A percentile compares a stretch with the other conserved stretches of the same genome.
These are phyloP conservation scores for Cryptococcus sp. DNA, from an alignment of 1,284 basidiomycete species.

Conservation along the genomic window DNA sequence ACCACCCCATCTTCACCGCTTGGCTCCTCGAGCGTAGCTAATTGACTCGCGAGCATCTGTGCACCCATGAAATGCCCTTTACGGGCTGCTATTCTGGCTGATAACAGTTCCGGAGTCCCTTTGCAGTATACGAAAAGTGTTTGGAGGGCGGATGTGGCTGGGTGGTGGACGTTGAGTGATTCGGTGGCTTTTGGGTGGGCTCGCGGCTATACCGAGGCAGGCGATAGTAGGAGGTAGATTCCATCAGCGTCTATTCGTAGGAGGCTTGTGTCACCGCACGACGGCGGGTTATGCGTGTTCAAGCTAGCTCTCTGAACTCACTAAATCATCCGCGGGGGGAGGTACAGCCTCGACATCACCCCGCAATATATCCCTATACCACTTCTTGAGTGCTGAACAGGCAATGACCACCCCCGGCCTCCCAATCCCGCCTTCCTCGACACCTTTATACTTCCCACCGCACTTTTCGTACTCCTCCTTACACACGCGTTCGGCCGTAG, in stretches of 20 bases:
- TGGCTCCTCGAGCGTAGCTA: slow-evolving; percentile 76
- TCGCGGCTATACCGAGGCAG: slow-evolving; percentile 12
- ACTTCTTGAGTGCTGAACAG: slow-evolving; percentile 80
- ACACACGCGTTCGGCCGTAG: slow-evolving; percentile 61
- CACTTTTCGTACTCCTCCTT: slow-evolving; percentile 52
- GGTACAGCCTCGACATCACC: slow-evolving; percentile 55
- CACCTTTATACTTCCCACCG: slow-evolving; percentile 22
- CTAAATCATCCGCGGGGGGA: slow-evolving; percentile 40
- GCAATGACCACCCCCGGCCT: slow-evolving; percentile 70
- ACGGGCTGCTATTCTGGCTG: slow-evolving; percentile 69
- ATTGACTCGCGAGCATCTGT: slow-evolving; percentile 80
- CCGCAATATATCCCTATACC: slow-evolving; percentile 79
- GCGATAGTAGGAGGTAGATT: background rate
- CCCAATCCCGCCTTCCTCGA: slow-evolving; percentile 35
- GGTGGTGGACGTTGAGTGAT: slow-evolving; percentile 23
- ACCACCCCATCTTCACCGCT: slow-evolving; percentile 69
- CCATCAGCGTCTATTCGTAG: background rate
- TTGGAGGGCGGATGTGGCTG: slow-evolving; percentile 53
- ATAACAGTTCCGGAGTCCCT: slow-evolving; percentile 65
- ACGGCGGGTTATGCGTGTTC: too few relatives aligned
- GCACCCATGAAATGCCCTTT: slow-evolving; percentile 87
- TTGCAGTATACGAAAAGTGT: slow-evolving; percentile 84
- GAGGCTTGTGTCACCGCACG: too few relatives aligned
- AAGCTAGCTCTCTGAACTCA: too few relatives aligned
- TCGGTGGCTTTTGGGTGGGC: slow-evolving; percentile 27